Conservation (phyloP, 345 rosid genomes). For the Brassica cretica region DNA sequence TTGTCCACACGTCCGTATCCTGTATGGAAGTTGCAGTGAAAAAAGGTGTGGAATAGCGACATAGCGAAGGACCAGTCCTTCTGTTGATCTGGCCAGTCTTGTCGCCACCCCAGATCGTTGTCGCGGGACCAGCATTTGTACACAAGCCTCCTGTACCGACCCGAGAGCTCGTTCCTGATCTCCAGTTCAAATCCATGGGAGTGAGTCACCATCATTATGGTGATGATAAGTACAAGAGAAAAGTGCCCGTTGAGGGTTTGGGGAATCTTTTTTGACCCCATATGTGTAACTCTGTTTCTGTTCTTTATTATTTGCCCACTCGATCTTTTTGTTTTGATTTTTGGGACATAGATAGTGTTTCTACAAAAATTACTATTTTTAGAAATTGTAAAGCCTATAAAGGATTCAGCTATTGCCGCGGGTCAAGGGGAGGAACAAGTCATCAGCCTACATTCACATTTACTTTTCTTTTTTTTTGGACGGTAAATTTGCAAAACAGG, state of each 20-base stretch:
- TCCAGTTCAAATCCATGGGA: constrained; percentile 39
- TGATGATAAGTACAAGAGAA: constrained; percentile 30
- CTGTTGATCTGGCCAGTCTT: constrained; percentile 27
- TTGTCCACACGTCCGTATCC: constrained; percentile 36
- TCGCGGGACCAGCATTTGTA: constrained; percentile 40
- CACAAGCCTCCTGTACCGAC: constrained; percentile 34
- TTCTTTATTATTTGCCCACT: constrained; percentile 20
- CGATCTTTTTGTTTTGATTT: not conserved
- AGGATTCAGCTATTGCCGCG: constrained; percentile 3
- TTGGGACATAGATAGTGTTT: constrained; percentile 28
- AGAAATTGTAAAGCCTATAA: constrained; percentile 18
- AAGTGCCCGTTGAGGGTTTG: constrained; percentile 18
- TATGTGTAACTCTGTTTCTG: constrained; percentile 3
- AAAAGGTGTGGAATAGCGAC: constrained; percentile 24
- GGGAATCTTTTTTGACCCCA: constrained; percentile 23
- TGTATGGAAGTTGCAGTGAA: constrained; percentile 36
- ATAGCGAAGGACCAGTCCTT: constrained; percentile 37
- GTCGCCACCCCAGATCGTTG: constrained; percentile 39
- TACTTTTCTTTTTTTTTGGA: not conserved
- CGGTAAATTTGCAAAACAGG: not conserved
- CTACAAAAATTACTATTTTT: constrained; percentile 25
- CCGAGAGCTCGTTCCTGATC: constrained; percentile 33
- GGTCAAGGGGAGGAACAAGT: constrained; percentile 27
- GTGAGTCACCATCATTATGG: constrained; percentile 35
- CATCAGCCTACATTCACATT: constrained; percentile 8